Percentiles rank a stretch among this genome's conserved stretches.
phyloP scores from a whole-genome alignment of 129 eudicot genomes.

The Glebionis coronaria region DNA sequence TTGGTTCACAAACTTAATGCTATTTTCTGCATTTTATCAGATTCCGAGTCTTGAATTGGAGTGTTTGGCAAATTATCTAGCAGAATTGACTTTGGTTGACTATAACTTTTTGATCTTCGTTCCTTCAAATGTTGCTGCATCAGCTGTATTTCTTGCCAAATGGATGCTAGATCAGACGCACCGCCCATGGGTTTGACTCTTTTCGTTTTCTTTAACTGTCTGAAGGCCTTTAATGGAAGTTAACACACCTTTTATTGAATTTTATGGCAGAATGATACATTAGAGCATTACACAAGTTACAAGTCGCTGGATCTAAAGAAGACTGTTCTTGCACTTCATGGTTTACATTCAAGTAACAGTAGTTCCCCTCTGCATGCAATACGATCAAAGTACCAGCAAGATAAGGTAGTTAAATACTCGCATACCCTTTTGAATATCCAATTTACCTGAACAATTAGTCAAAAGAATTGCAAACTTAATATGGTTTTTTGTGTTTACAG shows the following conservation, averaged over 20 bases:
- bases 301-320: conserved; percentile 46
- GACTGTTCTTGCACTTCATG: conserved; percentile 51
- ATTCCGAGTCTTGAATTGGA: conserved; percentile 47
- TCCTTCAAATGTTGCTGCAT: conserved; percentile 71
- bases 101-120: conserved; percentile 54
- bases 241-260: conserved; percentile 11
- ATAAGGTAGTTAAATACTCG: conserved; percentile 45
- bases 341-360: conserved; percentile 39
- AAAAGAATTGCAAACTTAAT: conserved; percentile 11
- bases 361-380: conserved; percentile 48
- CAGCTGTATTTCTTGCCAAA: conserved; percentile 73
- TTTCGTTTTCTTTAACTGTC: background rate
- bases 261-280: conserved; percentile 52
- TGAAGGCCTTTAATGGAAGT: conserved; percentile 1
- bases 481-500: conserved; percentile 32
- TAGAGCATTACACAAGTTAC: conserved; percentile 62
- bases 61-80: conserved; percentile 68
- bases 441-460: background rate
- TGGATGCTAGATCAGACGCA: conserved; percentile 68
- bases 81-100: conserved; percentile 62
- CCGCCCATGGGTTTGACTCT: conserved; percentile 66
- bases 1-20: conserved; percentile 9
- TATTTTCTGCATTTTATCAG: conserved; percentile 30
- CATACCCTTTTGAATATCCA: background rate
- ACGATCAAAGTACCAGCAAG: conserved; percentile 61